phyloP scores from a whole-genome alignment of 129 eudicot genomes.

The Chrysanthemum makinoi region DNA sequence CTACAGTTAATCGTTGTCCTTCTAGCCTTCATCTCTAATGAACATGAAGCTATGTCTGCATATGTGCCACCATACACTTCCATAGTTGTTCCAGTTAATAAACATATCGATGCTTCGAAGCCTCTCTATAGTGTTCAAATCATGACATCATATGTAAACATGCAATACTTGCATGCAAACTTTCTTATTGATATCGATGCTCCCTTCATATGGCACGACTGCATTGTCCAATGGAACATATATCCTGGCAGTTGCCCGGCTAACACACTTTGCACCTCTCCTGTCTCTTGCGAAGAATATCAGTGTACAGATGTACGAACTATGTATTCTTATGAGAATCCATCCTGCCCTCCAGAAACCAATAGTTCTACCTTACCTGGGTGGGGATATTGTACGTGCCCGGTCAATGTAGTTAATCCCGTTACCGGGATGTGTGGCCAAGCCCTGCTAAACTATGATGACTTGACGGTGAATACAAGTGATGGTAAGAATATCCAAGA shows the following conservation, averaged over 20 bases:
- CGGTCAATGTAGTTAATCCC: constrained; percentile 35
- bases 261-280: constrained; percentile 14
- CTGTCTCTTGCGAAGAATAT: constrained; percentile 29
- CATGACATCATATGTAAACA: background rate
- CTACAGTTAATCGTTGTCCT: background rate
- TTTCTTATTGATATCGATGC: constrained; percentile 47
- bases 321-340: constrained; percentile 13
- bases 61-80: constrained; percentile 26
- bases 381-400: constrained; percentile 23
- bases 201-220: constrained; percentile 39
- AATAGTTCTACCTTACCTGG: constrained; percentile 28
- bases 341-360: constrained; percentile 20
- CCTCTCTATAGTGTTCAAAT: constrained; percentile 18
- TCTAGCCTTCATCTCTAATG: constrained; percentile 12
- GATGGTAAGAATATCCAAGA: constrained; percentile 14
- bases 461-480: constrained; percentile 10
- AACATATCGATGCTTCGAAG: constrained; percentile 30
- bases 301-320: constrained; percentile 29
- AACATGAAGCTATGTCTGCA: background rate
- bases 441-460: constrained; percentile 25
- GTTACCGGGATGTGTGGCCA: constrained; percentile 27
- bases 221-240: constrained; percentile 17
- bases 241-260: constrained; percentile 12
- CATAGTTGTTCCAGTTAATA: constrained; percentile 34
- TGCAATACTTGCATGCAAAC: constrained; percentile 11